Conservation (phyloP, 192 early-diverging fungal genomes). For the Podila horticola region DNA sequence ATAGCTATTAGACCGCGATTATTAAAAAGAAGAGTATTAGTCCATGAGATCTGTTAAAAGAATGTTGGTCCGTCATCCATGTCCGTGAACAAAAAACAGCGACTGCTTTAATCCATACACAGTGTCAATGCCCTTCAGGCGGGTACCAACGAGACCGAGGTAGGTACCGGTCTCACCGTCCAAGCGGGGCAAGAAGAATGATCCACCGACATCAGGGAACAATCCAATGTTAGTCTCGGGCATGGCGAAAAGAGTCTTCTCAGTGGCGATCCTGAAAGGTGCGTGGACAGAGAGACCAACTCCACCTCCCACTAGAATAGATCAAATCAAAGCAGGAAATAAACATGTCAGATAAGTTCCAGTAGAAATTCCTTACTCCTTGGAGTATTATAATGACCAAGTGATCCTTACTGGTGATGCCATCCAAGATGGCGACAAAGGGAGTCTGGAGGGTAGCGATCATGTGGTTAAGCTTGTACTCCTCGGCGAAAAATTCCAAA, state of each 20-base stretch:
- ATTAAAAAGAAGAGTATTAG: background rate
- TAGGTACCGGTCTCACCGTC: conserved; percentile 96
- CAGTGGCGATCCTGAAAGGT: conserved; percentile 96
- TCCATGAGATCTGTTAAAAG: no score
- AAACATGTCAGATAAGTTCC: conserved; percentile 1
- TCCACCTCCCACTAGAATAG: conserved; percentile 91
- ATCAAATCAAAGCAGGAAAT: conserved; percentile 5
- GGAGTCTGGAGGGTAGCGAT: conserved; percentile 92
- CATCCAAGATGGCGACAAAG: conserved; percentile 88
- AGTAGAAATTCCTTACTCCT: background rate
- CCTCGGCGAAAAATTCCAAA: conserved; percentile 87
- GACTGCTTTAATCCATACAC: conserved; percentile 61
- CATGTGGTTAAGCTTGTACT: conserved; percentile 93
- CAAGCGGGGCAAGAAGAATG: conserved; percentile 93
- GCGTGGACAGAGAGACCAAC: conserved; percentile 96
- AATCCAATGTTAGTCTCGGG: conserved; percentile 97
- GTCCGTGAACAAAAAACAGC: background rate
- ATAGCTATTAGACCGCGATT: conserved; percentile 54
- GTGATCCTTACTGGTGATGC: conserved; percentile 74
- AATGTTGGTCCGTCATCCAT: no score
- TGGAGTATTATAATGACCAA: background rate
- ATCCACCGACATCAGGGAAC: conserved; percentile 96
- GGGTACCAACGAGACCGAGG: conserved; percentile 87
- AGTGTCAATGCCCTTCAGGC: conserved; percentile 85
- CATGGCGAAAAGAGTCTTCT: conserved; percentile 97